phyloP scores from a whole-genome alignment of 371 early-diverging fungal genomes.

The Enterospora canceri region DNA sequence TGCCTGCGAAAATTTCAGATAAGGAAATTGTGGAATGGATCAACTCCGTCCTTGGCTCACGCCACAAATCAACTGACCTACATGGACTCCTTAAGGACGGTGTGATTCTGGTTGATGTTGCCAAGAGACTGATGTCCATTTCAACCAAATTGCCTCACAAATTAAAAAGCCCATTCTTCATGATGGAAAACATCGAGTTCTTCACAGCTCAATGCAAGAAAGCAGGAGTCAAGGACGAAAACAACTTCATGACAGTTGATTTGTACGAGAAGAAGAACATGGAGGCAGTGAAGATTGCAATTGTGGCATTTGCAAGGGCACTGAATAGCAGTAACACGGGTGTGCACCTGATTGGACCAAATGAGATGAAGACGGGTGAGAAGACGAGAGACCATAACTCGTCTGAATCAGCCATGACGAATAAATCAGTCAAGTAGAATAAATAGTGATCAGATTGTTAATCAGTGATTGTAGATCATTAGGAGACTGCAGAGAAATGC shows the following conservation, averaged over 20 bases:
- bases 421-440: background rate
- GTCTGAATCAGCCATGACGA: background rate
- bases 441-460: background rate
- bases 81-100: slow-evolving; percentile 60
- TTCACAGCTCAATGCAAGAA: slow-evolving; percentile 63
- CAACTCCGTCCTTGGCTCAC: slow-evolving; percentile 15
- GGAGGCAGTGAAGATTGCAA: slow-evolving; percentile 59
- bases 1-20: no score
- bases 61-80: slow-evolving; percentile 10
- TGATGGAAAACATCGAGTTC: slow-evolving; percentile 71
- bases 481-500: slow-evolving; percentile 18
- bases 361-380: slow-evolving; percentile 32
- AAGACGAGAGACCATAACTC: slow-evolving; percentile 6
- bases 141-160: slow-evolving; percentile 58
- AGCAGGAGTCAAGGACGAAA: slow-evolving; percentile 65
- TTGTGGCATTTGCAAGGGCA: slow-evolving; percentile 68
- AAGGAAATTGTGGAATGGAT: slow-evolving; percentile 38
- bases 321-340: slow-evolving; percentile 60
- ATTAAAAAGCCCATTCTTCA: slow-evolving; percentile 66
- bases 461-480: slow-evolving; percentile 1
- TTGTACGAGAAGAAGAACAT: slow-evolving; percentile 71
- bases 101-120: slow-evolving; percentile 65
- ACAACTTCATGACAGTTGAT: slow-evolving; percentile 75
- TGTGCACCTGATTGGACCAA: slow-evolving; percentile 53
- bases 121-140: slow-evolving; percentile 60